Evolutionary conservation across 2,329 filamentous ascomycete species (phyloP).

Genomic region (Ustilaginoidea virens): DNA sequence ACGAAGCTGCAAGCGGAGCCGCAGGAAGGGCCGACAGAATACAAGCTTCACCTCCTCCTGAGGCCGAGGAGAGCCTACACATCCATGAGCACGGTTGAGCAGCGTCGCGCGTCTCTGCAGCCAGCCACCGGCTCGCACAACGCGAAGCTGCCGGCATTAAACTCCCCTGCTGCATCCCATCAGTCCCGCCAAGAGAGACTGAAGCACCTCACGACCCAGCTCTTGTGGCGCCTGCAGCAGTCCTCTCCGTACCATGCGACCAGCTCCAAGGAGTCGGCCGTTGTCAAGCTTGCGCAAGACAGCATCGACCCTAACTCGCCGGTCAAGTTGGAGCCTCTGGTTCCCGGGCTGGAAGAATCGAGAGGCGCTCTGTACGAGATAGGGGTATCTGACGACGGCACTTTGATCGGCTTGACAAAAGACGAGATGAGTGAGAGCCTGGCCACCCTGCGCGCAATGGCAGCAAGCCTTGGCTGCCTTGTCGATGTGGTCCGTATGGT

Average conservation of each 20-base stretch:
- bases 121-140: conserved; percentile 2
- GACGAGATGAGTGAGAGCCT: conserved; percentile 91
- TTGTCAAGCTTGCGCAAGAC: conserved; percentile 60
- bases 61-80: conserved; percentile 62
- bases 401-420: conserved; percentile 70
- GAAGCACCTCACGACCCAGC: conserved; percentile 83
- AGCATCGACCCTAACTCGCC: conserved; percentile 28
- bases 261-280: conserved; percentile 55
- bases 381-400: conserved; percentile 88
- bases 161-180: conserved; percentile 29
- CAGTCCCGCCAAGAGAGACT: conserved; percentile 71
- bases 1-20: conserved; percentile 77
- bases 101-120: conserved; percentile 1
- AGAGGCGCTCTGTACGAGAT: conserved; percentile 92
- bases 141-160: conserved; percentile 11
- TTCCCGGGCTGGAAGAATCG: conserved; percentile 80
- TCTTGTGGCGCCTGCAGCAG: conserved; percentile 89
- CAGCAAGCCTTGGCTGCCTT: conserved; percentile 74
- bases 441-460: conserved; percentile 75
- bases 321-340: conserved; percentile 37
- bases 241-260: conserved; percentile 83
- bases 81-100: conserved; percentile 45
- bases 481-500: conserved; percentile 73
- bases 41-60: conserved; percentile 83
- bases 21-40: conserved; percentile 87